Evolutionary conservation across 23 red algal species (phyloP).

Genomic region (Gracilaria domingensis): DNA sequence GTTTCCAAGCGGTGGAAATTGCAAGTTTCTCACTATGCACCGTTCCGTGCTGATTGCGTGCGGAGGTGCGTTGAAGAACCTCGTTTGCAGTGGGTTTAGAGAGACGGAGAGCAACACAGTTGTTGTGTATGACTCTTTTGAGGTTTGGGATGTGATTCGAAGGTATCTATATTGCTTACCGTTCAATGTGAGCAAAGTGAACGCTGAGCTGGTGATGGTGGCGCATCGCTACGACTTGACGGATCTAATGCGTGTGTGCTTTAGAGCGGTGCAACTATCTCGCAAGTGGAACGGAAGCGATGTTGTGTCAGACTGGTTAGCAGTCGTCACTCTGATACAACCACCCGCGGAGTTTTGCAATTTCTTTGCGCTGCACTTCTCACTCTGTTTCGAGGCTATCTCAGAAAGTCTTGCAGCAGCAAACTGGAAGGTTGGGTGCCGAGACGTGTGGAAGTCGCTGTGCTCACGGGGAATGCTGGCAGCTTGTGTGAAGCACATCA

Average conservation of each 20-base stretch:
- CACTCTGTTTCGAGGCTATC: background rate
- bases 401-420: background rate
- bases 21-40: background rate
- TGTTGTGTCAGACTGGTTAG: background rate
- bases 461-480: background rate
- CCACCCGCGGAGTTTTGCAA: background rate
- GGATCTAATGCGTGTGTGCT: background rate
- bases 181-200: background rate
- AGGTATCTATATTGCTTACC: slow-evolving; percentile 11
- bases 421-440: background rate
- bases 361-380: slow-evolving; percentile 20
- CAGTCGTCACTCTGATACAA: background rate
- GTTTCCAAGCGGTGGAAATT: background rate
- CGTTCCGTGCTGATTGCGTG: background rate
- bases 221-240: slow-evolving; percentile 4
- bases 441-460: slow-evolving; percentile 1
- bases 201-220: slow-evolving; percentile 3
- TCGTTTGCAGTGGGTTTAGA: background rate
- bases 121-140: background rate
- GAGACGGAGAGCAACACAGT: slow-evolving; percentile 2
- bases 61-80: slow-evolving; percentile 24
- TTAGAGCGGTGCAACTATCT: background rate
- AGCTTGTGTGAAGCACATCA: slow-evolving; percentile 11
- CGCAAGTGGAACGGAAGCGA: slow-evolving; percentile 7
- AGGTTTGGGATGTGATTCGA: slow-evolving; percentile 19